phyloP scores from a whole-genome alignment of 768 basidiomycete species.

The Amanita rimosa region DNA sequence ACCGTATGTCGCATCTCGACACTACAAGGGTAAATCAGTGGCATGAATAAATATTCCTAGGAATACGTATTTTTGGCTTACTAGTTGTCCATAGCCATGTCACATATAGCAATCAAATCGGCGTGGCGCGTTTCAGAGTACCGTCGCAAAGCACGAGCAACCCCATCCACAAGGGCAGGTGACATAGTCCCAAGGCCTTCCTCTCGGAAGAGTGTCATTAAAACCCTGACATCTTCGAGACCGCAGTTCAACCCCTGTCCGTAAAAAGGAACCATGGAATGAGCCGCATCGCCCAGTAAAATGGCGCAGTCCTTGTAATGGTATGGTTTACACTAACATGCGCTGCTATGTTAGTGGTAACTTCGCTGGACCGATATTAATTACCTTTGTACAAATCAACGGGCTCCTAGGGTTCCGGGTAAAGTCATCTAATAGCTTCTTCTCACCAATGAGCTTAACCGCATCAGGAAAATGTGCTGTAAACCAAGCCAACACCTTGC shows the following conservation, averaged over 20 bases:
- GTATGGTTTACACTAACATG: conserved; percentile 66
- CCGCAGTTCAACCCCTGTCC: conserved; percentile 98
- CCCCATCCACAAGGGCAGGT: conserved; percentile 22
- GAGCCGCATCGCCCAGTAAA: conserved; percentile 89
- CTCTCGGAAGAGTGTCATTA: conserved; percentile 63
- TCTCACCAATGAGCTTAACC: conserved; percentile 74
- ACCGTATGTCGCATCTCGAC: conserved; percentile 93
- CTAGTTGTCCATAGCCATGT: conserved; percentile 97
- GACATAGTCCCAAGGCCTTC: conserved; percentile 28
- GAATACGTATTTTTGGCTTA: conserved; percentile 34
- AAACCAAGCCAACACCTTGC: conserved; percentile 65
- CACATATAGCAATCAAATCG: conserved; percentile 83
- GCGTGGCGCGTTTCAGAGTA: conserved; percentile 80
- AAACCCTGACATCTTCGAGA: conserved; percentile 90
- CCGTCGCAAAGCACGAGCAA: conserved; percentile 51
- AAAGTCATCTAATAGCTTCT: conserved; percentile 68
- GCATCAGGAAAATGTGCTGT: conserved; percentile 79
- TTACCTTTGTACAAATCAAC: conserved; percentile 87
- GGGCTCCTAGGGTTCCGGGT: conserved; percentile 77
- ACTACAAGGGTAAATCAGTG: conserved; percentile 31
- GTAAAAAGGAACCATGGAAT: conserved; percentile 98
- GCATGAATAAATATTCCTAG: conserved; percentile 8
- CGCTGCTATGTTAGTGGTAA: not conserved
- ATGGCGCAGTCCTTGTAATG: conserved; percentile 85
- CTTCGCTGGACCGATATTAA: not conserved